Conservation (phyloP, 352 stramenopile genomes). For the Thraustochytrium sp. region DNA sequence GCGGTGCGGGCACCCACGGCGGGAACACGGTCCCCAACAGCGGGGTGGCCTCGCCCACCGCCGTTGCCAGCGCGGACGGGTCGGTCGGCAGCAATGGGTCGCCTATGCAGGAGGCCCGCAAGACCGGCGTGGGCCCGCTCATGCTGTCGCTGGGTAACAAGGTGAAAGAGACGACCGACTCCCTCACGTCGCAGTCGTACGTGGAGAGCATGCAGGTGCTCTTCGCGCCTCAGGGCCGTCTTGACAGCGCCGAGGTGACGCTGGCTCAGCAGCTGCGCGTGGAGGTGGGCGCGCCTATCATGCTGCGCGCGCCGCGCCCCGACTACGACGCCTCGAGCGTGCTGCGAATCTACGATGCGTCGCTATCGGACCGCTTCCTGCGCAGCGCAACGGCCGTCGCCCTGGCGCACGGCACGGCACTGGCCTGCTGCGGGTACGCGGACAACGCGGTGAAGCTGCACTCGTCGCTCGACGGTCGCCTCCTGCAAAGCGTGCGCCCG, state of each 20-base stretch:
- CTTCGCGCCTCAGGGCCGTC: not conserved
- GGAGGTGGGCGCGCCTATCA: not conserved
- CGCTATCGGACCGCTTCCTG: not conserved
- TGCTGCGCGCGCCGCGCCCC: not conserved
- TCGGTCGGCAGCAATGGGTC: not conserved
- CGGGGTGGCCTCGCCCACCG: no score
- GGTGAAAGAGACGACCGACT: not conserved
- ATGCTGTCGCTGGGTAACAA: not conserved
- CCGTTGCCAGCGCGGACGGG: no score
- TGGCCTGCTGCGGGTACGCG: conserved; percentile 3
- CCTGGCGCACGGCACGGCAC: not conserved
- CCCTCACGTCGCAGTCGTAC: not conserved
- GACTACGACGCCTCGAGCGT: not conserved
- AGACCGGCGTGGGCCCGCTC: not conserved
- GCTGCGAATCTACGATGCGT: not conserved
- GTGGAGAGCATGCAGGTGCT: conserved; percentile 2
- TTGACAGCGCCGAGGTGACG: not conserved
- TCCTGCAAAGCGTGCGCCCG: conserved; percentile 3
- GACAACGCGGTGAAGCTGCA: conserved; percentile 24
- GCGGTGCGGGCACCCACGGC: no score
- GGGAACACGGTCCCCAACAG: no score
- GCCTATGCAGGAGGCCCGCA: no score
- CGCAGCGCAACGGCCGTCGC: not conserved
- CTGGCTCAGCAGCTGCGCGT: not conserved
- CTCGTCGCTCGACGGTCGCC: not conserved